These are phyloP conservation scores for Botrytis galanthina DNA, from an alignment of 2,329 filamentous ascomycete species.

Conservation along the genomic window DNA sequence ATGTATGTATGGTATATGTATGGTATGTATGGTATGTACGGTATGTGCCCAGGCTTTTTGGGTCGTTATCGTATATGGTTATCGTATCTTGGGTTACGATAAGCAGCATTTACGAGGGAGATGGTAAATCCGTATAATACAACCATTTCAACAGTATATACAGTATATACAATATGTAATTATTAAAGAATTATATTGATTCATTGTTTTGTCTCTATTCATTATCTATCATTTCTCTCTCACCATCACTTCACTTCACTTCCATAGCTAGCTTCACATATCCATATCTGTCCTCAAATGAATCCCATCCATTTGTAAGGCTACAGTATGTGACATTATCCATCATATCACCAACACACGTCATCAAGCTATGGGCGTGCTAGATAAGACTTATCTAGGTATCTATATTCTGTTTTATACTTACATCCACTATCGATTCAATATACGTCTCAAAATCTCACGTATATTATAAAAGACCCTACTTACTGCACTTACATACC, in stretches of 20 bases:
- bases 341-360: neutral
- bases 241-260: neutral
- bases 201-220: neutral
- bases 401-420: neutral
- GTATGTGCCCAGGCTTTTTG: neutral
- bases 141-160: neutral
- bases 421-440: neutral
- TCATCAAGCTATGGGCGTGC: neutral
- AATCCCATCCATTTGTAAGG: neutral
- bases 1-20: neutral
- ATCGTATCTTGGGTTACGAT: neutral
- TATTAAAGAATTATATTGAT: neutral
- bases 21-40: neutral
- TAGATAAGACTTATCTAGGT: neutral
- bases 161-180: neutral
- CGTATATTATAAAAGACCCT: too few relatives aligned
- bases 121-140: neutral
- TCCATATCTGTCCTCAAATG: neutral
- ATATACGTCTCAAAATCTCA: neutral
- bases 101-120: neutral
- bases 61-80: neutral
- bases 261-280: neutral
- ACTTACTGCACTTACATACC: too few relatives aligned
- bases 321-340: neutral
- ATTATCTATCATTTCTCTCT: too few relatives aligned